Base-by-base conservation (phyloP, 306 rosid species). In the Fragaria nilgerrensis region DNA sequence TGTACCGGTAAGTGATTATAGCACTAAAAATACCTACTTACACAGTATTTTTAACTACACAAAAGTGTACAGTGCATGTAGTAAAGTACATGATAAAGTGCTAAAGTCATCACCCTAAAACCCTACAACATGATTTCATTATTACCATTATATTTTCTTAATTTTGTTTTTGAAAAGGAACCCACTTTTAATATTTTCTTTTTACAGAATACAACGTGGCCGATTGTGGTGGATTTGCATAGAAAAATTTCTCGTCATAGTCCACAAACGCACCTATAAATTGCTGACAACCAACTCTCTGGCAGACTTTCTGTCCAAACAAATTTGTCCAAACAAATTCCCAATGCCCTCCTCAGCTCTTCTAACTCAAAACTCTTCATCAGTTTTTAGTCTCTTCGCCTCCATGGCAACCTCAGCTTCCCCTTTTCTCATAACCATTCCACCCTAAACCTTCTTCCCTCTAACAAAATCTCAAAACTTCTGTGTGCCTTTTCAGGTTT, bases 191-290 rank as follows among this genome's bases (percentile, higher is more conserved):
- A 56, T 56, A n/a, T 20, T 22, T 58, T 58, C 32, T 11, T 58
- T 39, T 22, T 10, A 10, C 1, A 23, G 27, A 17, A 2, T 2
- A 9, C 29, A 11, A 58, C 64, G 64, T 22, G 64, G 9, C 16
- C 1, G 15, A 23, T 23, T 3, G 34, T 58, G 34, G 64, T 58
- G 23, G 6, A 58, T 58, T 22, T 10, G 64, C 64, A 61, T 25
- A 59, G 65, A 25, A 7, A 25, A 34, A 59, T 25, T 13, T 59
- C 64, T 9, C n/a, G 29, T 5, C 62, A n/a, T 55, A 55, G 29
- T 55, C 25, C 65, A 25, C 77, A 5, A 76, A 72, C 41, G 19
- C 58, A 2, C 44, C 34, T 25, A 78, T 56, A 78, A 56, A 70
- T 58, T 20, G 34, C 23, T 58, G 71, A 58, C 43, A 4, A 32